phyloP scores from a whole-genome alignment of 2,329 filamentous ascomycete species.

The Colletotrichum acutatum region DNA sequence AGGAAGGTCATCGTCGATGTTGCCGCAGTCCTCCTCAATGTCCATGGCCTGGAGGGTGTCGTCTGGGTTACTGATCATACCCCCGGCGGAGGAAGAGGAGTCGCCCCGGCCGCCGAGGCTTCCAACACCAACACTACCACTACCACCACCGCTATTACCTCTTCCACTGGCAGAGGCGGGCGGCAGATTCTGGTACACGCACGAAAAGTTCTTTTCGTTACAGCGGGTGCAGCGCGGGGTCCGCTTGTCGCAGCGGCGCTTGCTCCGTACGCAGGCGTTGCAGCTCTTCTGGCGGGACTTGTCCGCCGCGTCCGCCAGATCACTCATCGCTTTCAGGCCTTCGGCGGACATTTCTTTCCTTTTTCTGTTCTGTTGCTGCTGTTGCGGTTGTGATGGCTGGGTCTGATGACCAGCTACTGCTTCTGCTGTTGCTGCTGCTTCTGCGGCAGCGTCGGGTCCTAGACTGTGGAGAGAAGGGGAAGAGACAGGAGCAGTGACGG shows the following conservation, averaged over 20 bases:
- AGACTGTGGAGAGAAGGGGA: neutral
- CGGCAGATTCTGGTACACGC: constrained; percentile 53
- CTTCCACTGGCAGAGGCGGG: constrained; percentile 19
- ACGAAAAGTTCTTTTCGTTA: constrained; percentile 52
- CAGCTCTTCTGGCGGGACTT: constrained; percentile 63
- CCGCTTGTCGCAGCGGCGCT: constrained; percentile 59
- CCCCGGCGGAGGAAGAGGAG: neutral
- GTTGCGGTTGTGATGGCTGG: neutral
- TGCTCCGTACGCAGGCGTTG: constrained; percentile 59
- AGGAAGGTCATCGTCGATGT: neutral
- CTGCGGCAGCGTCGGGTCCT: neutral
- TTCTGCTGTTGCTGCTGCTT: too few relatives aligned
- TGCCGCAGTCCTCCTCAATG: constrained; percentile 10
- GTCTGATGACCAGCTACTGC: neutral
- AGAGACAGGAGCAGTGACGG: neutral
- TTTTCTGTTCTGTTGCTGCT: neutral
- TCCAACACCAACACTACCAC: neutral
- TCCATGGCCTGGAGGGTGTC: constrained; percentile 30
- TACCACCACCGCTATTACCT: neutral
- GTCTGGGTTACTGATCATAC: neutral
- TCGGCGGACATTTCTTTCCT: constrained; percentile 6
- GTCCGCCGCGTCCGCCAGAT: constrained; percentile 37
- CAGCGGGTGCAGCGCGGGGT: constrained; percentile 56
- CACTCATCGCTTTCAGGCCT: neutral
- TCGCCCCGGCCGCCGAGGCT: neutral